Conservation (phyloP, 805 yeast genomes). For the Cyberlindnera nakhonratchasimensis region DNA sequence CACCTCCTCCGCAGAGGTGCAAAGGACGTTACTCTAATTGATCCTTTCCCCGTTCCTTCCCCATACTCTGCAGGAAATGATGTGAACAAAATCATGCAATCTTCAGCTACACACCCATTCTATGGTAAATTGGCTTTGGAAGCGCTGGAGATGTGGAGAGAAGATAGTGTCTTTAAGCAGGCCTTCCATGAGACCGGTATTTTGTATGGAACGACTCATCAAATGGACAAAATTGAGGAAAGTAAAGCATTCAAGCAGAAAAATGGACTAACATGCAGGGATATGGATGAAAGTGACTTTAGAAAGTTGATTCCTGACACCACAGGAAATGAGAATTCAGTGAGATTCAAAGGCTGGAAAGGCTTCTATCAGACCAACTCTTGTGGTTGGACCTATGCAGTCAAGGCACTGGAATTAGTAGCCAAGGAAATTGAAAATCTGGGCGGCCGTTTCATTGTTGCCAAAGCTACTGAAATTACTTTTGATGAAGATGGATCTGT, state of each 20-base stretch:
- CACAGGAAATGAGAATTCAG: conserved; percentile 5
- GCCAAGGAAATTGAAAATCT: conserved; percentile 28
- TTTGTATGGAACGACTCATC: conserved; percentile 24
- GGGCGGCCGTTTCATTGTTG: conserved; percentile 32
- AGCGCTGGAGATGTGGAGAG: conserved; percentile 33
- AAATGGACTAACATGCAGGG: conserved; percentile 11
- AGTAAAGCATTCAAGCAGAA: conserved; percentile 12
- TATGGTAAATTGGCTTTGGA: conserved; percentile 31
- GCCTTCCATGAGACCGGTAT: conserved; percentile 36
- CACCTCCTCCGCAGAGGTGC: conserved; percentile 34
- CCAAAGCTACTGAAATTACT: conserved; percentile 15
- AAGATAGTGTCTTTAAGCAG: conserved; percentile 30
- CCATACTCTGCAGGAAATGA: conserved; percentile 40
- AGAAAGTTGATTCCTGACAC: conserved; percentile 11
- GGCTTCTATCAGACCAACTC: conserved; percentile 31
- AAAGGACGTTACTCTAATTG: conserved; percentile 30
- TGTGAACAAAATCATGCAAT: conserved; percentile 38
- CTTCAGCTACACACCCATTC: conserved; percentile 22
- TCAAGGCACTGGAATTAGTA: conserved; percentile 29
- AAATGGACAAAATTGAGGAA: conserved; percentile 13
- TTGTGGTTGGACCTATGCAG: conserved; percentile 39
- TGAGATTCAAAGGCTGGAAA: conserved; percentile 29
- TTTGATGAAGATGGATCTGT: conserved; percentile 27
- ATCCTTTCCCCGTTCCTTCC: conserved; percentile 35
- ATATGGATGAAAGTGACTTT: conserved; percentile 8